These are phyloP conservation scores for Xylariaceae sp. DNA, from an alignment of 2,329 filamentous ascomycete species.

Conservation along the genomic window DNA sequence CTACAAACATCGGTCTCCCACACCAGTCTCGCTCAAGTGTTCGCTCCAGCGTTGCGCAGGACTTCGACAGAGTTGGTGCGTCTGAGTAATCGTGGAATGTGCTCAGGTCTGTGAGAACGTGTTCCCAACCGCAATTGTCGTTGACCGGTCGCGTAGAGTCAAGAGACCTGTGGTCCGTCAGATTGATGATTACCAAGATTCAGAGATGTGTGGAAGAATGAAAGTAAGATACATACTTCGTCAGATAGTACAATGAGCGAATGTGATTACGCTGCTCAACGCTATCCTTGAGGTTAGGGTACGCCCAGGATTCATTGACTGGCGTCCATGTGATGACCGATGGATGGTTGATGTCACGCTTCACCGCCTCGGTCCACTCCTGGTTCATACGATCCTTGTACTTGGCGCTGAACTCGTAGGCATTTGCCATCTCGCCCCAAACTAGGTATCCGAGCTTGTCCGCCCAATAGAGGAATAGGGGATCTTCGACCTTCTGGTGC, in stretches of 20 bases:
- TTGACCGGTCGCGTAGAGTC: conserved; percentile 62
- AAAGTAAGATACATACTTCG: conserved; percentile 44
- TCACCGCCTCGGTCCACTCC: conserved; percentile 60
- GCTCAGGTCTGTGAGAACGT: conserved; percentile 57
- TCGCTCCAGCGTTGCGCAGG: conserved; percentile 47
- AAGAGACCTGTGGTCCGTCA: conserved; percentile 37
- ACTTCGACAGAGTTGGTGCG: conserved; percentile 48
- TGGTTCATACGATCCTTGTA: conserved; percentile 56
- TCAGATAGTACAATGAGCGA: conserved; percentile 57
- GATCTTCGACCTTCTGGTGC: conserved; percentile 61
- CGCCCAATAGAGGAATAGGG: conserved; percentile 56
- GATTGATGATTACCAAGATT: not conserved
- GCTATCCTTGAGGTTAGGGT: conserved; percentile 51
- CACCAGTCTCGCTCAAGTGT: conserved; percentile 49
- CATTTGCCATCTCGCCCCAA: conserved; percentile 61
- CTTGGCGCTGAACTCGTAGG: conserved; percentile 55
- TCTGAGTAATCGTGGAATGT: conserved; percentile 67
- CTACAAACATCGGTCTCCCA: conserved; percentile 51
- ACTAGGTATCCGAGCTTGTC: conserved; percentile 56
- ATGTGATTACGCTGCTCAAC: conserved; percentile 59
- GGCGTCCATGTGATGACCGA: conserved; percentile 62
- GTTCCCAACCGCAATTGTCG: conserved; percentile 69
- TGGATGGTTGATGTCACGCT: conserved; percentile 61
- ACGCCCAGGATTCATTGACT: conserved; percentile 60
- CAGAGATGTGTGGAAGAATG: not conserved